Evolutionary conservation across 495 filamentous ascomycete species (phyloP), one percentile per base, ranked within the genome.

Genomic region (Sphaerosporella brunnea): DNA sequence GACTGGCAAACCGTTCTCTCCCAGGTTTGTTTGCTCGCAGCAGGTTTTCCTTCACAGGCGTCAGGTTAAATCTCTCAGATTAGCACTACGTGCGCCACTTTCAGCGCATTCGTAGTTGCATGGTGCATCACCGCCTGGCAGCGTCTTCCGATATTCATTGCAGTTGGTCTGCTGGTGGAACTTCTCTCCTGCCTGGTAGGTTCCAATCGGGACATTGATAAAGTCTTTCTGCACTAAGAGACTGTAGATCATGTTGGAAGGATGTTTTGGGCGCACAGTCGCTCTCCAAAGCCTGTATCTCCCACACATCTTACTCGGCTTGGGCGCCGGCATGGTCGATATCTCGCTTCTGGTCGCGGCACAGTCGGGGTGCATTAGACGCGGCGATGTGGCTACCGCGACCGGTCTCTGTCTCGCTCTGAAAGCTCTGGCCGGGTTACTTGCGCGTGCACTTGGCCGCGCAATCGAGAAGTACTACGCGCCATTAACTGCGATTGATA

Each of bases 301-400:
- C 35, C 43, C 43, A 19, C 43, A 34, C n/a, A 36, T 46, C 15
- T 13, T 46, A n/a, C 43, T 15, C 26, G 26, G 26, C 8, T 8
- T 46, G 10, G 43, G 43, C 13, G 15, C 11, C 24, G 43, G 43
- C 8, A 34, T 46, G 43, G 25, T 32, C 25, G 24, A 46, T 2
- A 46, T 34, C 18, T 28, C 43, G 15, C 11, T 46, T 2, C 20
- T 46, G 24, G 20, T 46, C 30, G n/a, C 43, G 2, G 30, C 28
- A 2, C 43, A 46, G 13, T 15, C 18, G 20, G 19, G 2, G 7
- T 46, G 43, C 23, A 10, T 5, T 8, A 46, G 10, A n/a, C 43
- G 43, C 24, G 11, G 26, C 2, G 25, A 46, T 46, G 23, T 46
- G 2, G 30, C 43, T 23, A 46, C 20, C 13, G 25, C 43, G 8